phyloP scores from a whole-genome alignment of 805 yeast species.

The Lachancea nothofagi region DNA sequence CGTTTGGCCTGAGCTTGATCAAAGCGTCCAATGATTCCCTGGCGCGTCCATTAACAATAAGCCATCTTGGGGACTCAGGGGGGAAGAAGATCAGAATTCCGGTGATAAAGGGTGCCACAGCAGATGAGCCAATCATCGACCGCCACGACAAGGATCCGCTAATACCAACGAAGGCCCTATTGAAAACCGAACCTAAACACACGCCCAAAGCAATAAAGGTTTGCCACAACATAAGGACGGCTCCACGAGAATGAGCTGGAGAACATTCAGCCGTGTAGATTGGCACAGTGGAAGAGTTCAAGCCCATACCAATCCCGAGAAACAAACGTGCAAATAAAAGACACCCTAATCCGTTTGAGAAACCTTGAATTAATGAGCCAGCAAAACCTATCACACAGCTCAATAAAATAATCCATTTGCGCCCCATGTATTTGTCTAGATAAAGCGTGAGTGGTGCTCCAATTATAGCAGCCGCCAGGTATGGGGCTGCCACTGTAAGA shows the following conservation, averaged over 20 bases:
- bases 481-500: constrained; percentile 60
- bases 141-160: constrained; percentile 52
- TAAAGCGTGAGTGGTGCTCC: constrained; percentile 54
- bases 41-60: constrained; percentile 47
- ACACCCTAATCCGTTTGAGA: constrained; percentile 55
- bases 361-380: constrained; percentile 62
- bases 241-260: constrained; percentile 56
- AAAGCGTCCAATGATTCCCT: constrained; percentile 48
- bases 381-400: constrained; percentile 52
- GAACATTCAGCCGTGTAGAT: constrained; percentile 59
- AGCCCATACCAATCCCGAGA: constrained; percentile 62
- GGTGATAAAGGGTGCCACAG: constrained; percentile 52
- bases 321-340: constrained; percentile 54
- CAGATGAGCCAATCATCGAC: constrained; percentile 59
- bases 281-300: constrained; percentile 63
- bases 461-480: constrained; percentile 50
- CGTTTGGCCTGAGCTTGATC: constrained; percentile 39
- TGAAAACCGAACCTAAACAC: constrained; percentile 57
- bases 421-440: constrained; percentile 47
- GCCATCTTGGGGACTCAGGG: constrained; percentile 72
- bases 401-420: constrained; percentile 55
- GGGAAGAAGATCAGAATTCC: constrained; percentile 47
- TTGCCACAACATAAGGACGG: constrained; percentile 68
- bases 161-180: constrained; percentile 50
- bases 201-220: constrained; percentile 72